Evolutionary conservation across 495 filamentous ascomycete species (phyloP).

Genomic region (Wilcoxina mikolae): DNA sequence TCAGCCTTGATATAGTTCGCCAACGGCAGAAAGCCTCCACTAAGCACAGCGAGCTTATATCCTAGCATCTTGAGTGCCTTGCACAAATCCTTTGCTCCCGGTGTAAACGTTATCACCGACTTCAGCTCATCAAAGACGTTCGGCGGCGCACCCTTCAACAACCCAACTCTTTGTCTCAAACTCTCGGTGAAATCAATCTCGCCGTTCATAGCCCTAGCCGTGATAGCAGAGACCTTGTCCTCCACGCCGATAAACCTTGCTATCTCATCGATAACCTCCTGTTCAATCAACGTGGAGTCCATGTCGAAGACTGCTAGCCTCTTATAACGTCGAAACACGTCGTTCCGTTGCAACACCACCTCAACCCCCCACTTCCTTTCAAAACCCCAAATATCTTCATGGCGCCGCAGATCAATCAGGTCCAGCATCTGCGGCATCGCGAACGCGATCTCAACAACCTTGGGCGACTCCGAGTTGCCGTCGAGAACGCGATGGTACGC

Average conservation of each 20-base stretch:
- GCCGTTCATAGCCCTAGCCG: slow-evolving; percentile 83
- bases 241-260: slow-evolving; percentile 38
- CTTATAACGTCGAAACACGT: slow-evolving; percentile 58
- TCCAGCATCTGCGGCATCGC: slow-evolving; percentile 52
- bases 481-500: slow-evolving; percentile 60
- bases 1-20: slow-evolving; percentile 68
- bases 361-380: slow-evolving; percentile 82
- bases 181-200: slow-evolving; percentile 85
- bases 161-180: slow-evolving; percentile 58
- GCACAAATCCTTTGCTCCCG: slow-evolving; percentile 61
- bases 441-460: slow-evolving; percentile 55
- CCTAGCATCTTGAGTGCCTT: slow-evolving; percentile 57
- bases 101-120: slow-evolving; percentile 58
- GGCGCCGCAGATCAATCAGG: slow-evolving; percentile 53
- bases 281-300: slow-evolving; percentile 90
- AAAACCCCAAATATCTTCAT: slow-evolving; percentile 67
- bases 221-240: slow-evolving; percentile 60
- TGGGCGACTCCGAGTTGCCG: slow-evolving; percentile 39
- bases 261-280: slow-evolving; percentile 93
- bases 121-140: slow-evolving; percentile 70
- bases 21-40: slow-evolving; percentile 80
- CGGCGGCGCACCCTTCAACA: slow-evolving; percentile 65
- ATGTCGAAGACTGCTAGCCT: slow-evolving; percentile 89
- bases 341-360: slow-evolving; percentile 55
- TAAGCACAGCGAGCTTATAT: slow-evolving; percentile 73